Evolutionary conservation across 2,329 filamentous ascomycete species (phyloP).

Genomic region (Monosporascus sp.): DNA sequence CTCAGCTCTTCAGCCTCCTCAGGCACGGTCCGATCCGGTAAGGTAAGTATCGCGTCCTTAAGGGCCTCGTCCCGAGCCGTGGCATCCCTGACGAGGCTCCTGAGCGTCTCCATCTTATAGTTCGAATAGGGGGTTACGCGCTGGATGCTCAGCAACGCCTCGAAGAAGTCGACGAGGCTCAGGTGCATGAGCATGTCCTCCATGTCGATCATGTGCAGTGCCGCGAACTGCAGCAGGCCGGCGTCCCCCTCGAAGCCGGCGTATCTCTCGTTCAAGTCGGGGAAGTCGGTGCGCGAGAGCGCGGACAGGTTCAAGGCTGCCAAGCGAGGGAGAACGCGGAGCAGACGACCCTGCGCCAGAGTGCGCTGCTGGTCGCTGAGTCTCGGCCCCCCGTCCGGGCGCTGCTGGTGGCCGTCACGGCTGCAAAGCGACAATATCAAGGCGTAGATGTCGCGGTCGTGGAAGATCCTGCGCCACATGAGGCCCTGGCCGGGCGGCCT

Average conservation of each 20-base stretch:
- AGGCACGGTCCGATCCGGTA: constrained; percentile 45
- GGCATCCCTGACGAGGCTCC: constrained; percentile 37
- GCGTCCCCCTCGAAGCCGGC: constrained; percentile 18
- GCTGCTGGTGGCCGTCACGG: constrained; percentile 22
- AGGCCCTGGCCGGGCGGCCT: constrained; percentile 42
- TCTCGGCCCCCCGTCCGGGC: constrained; percentile 8
- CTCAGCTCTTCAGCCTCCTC: constrained; percentile 45
- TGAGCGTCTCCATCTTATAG: constrained; percentile 31
- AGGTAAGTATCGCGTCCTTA: constrained; percentile 29
- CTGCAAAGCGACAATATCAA: constrained; percentile 37
- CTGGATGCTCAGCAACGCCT: constrained; percentile 44
- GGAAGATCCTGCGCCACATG: constrained; percentile 50
- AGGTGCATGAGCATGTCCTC: constrained; percentile 45
- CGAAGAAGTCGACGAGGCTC: constrained; percentile 48
- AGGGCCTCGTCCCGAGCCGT: constrained; percentile 33
- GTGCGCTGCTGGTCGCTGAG: constrained; percentile 33
- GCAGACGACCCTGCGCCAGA: constrained; percentile 47
- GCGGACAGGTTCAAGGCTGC: constrained; percentile 39
- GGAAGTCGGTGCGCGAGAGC: constrained; percentile 31
- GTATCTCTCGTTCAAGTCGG: constrained; percentile 26
- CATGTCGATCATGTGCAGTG: constrained; percentile 45
- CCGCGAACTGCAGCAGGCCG: constrained; percentile 46
- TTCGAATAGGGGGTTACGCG: constrained; percentile 32
- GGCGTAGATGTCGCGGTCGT: constrained; percentile 36
- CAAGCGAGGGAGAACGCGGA: constrained; percentile 46